Conservation (phyloP, 768 basidiomycete species). For the Lactifluus subvellereus region DNA sequence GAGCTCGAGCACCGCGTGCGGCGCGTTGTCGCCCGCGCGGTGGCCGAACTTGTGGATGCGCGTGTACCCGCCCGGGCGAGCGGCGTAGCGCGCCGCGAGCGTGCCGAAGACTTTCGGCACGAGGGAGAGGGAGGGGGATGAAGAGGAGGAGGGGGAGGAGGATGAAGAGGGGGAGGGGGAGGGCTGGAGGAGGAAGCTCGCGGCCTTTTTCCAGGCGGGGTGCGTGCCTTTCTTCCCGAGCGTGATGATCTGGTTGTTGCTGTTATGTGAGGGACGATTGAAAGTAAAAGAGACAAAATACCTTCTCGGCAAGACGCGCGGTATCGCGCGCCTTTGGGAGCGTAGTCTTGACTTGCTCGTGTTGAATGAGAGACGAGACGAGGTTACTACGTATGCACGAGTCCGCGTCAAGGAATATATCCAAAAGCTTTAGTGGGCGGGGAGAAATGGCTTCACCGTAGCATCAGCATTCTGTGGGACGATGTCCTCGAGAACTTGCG, state of each 20-base stretch:
- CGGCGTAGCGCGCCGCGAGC: slow-evolving; percentile 73
- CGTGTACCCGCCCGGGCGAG: slow-evolving; percentile 90
- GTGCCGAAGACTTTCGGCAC: slow-evolving; percentile 66
- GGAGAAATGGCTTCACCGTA: slow-evolving; percentile 51
- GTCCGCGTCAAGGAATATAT: neutral
- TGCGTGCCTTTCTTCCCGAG: slow-evolving; percentile 81
- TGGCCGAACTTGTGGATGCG: slow-evolving; percentile 90
- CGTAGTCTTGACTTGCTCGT: slow-evolving; percentile 95
- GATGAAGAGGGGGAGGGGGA: slow-evolving; percentile 43
- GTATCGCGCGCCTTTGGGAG: slow-evolving; percentile 91
- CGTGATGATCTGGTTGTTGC: slow-evolving; percentile 66
- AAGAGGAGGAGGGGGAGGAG: too few relatives aligned
- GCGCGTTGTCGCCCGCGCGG: slow-evolving; percentile 88
- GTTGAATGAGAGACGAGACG: slow-evolving; percentile 88
- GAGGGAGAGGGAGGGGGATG: too few relatives aligned
- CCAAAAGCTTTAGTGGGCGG: neutral
- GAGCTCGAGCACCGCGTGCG: slow-evolving; percentile 86
- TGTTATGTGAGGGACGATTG: neutral
- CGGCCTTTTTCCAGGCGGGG: slow-evolving; percentile 63
- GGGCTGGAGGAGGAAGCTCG: slow-evolving; percentile 72
- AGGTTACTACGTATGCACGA: slow-evolving; percentile 57
- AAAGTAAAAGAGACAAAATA: slow-evolving; percentile 25
- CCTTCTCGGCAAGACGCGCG: slow-evolving; percentile 91
- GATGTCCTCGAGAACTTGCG: slow-evolving; percentile 89
- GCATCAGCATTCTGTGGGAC: slow-evolving; percentile 88